Conservation (phyloP, 768 basidiomycete genomes). For the Tulasnella sp. region DNA sequence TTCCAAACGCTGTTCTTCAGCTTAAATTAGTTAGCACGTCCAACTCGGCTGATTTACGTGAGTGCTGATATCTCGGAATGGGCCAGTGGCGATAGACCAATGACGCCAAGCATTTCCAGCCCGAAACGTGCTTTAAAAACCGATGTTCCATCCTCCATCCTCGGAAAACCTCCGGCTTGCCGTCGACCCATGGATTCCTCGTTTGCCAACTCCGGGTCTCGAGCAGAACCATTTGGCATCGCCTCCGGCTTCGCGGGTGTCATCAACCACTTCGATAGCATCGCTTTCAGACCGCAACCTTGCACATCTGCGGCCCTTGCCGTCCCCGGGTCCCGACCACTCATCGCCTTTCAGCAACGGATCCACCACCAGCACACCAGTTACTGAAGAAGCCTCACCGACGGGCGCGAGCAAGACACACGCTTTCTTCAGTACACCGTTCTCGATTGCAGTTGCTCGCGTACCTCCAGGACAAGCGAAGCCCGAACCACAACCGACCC, state of each 20-base stretch:
- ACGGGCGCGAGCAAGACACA: constrained; percentile 50
- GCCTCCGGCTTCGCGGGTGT: constrained; percentile 21
- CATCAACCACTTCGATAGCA: constrained; percentile 27
- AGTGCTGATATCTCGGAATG: not conserved
- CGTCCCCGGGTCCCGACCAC: constrained; percentile 30
- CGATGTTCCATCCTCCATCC: constrained; percentile 23
- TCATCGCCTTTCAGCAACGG: constrained; percentile 13
- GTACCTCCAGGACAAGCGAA: constrained; percentile 42
- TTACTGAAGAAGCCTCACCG: constrained; percentile 37
- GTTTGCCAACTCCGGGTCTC: constrained; percentile 21
- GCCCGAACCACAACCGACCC: constrained; percentile 42
- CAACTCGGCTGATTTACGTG: not conserved
- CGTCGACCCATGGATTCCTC: constrained; percentile 31
- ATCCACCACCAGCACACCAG: not conserved
- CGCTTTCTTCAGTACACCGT: constrained; percentile 45
- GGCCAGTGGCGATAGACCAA: not conserved
- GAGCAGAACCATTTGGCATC: not conserved
- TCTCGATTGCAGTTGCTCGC: constrained; percentile 40
- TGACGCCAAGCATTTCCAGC: not conserved
- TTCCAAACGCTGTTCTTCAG: not conserved
- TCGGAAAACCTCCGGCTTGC: constrained; percentile 32
- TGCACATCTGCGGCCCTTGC: constrained; percentile 25
- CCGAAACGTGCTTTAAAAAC: not conserved
- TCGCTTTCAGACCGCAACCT: not conserved
- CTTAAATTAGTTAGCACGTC: constrained; percentile 3